phyloP scores from a whole-genome alignment of 306 rosid species.

The Pyrus communis region DNA sequence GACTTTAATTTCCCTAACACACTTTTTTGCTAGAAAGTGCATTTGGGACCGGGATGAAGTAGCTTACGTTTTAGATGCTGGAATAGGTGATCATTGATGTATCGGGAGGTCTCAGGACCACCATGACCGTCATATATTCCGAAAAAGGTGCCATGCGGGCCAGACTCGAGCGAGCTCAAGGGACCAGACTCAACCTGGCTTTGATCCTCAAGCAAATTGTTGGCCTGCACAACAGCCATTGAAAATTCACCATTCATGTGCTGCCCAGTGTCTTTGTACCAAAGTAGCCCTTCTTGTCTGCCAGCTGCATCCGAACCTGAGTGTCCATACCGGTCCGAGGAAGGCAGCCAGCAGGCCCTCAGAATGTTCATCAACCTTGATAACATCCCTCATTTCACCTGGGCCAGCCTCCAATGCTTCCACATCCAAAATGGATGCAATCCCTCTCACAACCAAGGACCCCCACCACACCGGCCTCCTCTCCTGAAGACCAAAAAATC shows the following conservation, averaged over 20 bases:
- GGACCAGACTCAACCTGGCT: conserved; percentile 92
- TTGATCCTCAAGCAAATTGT: conserved; percentile 90
- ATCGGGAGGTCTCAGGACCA: conserved; percentile 94
- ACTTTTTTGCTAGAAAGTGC: not conserved
- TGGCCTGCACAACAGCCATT: conserved; percentile 96
- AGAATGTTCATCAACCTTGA: conserved; percentile 77
- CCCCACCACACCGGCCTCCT: conserved; percentile 22
- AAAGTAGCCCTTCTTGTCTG: conserved; percentile 70
- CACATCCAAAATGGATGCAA: conserved; percentile 70
- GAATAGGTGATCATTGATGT: conserved; percentile 62
- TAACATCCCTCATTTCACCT: conserved; percentile 99
- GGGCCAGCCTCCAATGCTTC: conserved; percentile 46
- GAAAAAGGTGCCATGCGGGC: conserved; percentile 75
- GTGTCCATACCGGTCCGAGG: conserved; percentile 31
- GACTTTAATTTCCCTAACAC: not conserved
- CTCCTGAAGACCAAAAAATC: conserved; percentile 17
- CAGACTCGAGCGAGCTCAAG: conserved; percentile 60
- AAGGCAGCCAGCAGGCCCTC: conserved; percentile 76
- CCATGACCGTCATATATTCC: conserved; percentile 95
- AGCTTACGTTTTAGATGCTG: conserved; percentile 68
- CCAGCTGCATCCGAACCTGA: conserved; percentile 58
- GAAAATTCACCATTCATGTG: conserved; percentile 84
- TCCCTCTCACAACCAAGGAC: conserved; percentile 15
- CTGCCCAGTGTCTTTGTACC: conserved; percentile 89
- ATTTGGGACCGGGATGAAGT: not conserved